Percentiles rank a stretch among this genome's conserved stretches.
phyloP scores from a whole-genome alignment of 768 basidiomycete genomes.

The Lactifluus echinatus region DNA sequence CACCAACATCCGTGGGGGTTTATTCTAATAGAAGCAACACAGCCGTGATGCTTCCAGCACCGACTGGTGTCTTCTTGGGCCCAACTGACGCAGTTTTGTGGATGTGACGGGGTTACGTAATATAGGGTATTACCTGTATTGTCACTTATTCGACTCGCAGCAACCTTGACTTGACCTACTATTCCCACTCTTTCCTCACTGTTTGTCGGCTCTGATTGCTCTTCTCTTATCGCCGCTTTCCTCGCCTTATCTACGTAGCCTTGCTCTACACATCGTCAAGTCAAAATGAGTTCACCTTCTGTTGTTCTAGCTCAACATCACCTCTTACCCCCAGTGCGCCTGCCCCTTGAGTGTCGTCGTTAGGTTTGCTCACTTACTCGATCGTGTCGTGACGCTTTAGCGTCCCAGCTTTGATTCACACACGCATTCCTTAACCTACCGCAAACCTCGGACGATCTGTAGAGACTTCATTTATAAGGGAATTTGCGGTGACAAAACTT shows the following conservation, averaged over 20 bases:
- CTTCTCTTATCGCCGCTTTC: background rate
- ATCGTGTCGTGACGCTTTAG: background rate
- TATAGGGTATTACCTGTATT: no score
- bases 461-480: slow-evolving; percentile 2
- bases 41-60: background rate
- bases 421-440: background rate
- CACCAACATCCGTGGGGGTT: slow-evolving; percentile 13
- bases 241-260: no score
- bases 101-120: no score
- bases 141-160: no score
- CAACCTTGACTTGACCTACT: no score
- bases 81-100: background rate
- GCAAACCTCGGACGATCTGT: background rate
- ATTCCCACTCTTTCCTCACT: no score
- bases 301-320: background rate
- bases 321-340: background rate
- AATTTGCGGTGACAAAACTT: background rate
- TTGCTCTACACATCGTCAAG: background rate
- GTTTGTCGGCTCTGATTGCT: no score
- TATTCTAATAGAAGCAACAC: slow-evolving; percentile 1
- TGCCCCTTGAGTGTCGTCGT: background rate
- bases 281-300: background rate
- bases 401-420: background rate
- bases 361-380: background rate
- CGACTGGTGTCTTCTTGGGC: slow-evolving; percentile 5